Percentiles rank a stretch among this genome's conserved stretches.
These are phyloP conservation scores for Scutellaria minor DNA, from an alignment of 257 asterid genomes.

Conservation along the genomic window DNA sequence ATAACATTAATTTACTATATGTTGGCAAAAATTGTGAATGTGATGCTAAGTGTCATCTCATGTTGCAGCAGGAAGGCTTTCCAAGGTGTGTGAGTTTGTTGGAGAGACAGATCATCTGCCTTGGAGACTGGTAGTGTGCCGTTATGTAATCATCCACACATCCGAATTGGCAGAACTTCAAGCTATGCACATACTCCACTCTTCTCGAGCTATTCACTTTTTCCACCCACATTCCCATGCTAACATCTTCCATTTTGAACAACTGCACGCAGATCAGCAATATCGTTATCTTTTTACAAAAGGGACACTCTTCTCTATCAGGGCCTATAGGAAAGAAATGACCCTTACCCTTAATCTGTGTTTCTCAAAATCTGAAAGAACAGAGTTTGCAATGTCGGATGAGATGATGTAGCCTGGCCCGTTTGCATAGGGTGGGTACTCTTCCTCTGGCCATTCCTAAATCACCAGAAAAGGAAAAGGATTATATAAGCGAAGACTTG, in stretches of 20 bases:
- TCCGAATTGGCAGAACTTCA: constrained; percentile 89
- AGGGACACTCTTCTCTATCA: neutral
- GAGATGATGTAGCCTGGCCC: constrained; percentile 97
- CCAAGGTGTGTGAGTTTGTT: constrained; percentile 64
- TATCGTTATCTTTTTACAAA: neutral
- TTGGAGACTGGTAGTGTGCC: constrained; percentile 92
- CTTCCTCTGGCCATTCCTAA: constrained; percentile 99
- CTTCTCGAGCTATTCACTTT: constrained; percentile 60
- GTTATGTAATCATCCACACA: constrained; percentile 81
- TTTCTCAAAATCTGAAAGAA: constrained; percentile 71
- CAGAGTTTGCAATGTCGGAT: constrained; percentile 72
- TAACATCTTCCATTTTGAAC: constrained; percentile 96
- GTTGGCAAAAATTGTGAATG: constrained; percentile 53
- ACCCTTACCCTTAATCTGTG: constrained; percentile 68
- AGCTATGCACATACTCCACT: constrained; percentile 83
- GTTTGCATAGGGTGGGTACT: constrained; percentile 93
- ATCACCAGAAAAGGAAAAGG: constrained; percentile 15
- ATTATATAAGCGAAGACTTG: neutral
- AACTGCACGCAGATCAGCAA: constrained; percentile 48
- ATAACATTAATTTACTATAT: constrained; percentile 29
- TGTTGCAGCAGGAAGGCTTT: constrained; percentile 76
- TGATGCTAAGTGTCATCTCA: constrained; percentile 59
- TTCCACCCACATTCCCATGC: constrained; percentile 98
- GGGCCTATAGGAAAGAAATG: neutral
- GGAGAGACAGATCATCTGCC: constrained; percentile 94